Percentiles rank a stretch among this genome's conserved stretches.
These are phyloP conservation scores for Colletotrichum euphorbiae DNA, from an alignment of 2,329 filamentous ascomycete genomes.

Conservation along the genomic window DNA sequence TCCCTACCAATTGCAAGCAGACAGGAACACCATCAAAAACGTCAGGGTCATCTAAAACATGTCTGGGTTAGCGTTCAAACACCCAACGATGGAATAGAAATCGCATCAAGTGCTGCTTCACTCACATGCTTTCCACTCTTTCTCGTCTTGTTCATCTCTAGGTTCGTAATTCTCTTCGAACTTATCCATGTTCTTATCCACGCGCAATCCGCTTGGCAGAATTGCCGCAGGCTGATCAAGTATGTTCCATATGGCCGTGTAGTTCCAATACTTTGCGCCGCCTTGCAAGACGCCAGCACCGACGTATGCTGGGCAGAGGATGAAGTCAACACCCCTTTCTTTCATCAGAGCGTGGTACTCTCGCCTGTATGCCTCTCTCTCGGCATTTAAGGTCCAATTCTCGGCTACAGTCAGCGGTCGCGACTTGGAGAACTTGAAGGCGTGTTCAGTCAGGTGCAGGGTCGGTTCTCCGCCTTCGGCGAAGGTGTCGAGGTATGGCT, in stretches of 20 bases:
- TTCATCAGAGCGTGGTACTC: constrained; percentile 29
- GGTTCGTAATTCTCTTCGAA: constrained; percentile 1
- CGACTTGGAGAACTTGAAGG: constrained; percentile 6
- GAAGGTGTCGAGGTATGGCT: constrained; percentile 24
- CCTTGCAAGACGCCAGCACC: constrained; percentile 27
- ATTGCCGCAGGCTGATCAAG: constrained; percentile 23
- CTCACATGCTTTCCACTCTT: constrained; percentile 34
- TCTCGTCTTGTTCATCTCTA: too few relatives aligned
- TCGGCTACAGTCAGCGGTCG: constrained; percentile 14
- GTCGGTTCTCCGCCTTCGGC: constrained; percentile 23
- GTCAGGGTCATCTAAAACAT: constrained; percentile 13
- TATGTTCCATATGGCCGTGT: constrained; percentile 28
- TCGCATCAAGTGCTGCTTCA: background rate
- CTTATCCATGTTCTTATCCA: constrained; percentile 6
- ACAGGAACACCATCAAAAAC: constrained; percentile 13
- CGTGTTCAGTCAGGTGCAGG: constrained; percentile 14
- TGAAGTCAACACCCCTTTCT: too few relatives aligned
- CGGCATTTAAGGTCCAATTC: constrained; percentile 15
- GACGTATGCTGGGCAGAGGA: constrained; percentile 26
- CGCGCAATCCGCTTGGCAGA: constrained; percentile 15
- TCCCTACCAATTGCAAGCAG: constrained; percentile 17
- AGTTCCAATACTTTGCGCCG: constrained; percentile 27
- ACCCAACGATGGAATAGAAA: too few relatives aligned
- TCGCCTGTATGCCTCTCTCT: constrained; percentile 20
- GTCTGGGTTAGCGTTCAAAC: background rate